phyloP scores from a whole-genome alignment of 2,329 filamentous ascomycete genomes.

The Fusarium longipes region DNA sequence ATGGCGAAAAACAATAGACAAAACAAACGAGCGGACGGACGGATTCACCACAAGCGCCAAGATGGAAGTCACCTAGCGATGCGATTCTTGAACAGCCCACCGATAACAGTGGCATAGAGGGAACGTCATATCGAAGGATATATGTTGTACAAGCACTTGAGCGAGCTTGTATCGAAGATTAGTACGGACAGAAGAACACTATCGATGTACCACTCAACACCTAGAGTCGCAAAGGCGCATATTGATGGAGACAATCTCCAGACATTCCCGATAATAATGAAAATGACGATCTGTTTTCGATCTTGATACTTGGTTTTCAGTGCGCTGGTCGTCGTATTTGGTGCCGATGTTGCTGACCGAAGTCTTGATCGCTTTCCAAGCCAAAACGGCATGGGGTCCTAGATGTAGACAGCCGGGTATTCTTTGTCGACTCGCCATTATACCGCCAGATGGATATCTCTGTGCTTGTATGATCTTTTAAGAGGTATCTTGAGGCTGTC shows the following conservation, averaged over 20 bases:
- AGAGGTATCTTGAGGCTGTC: neutral
- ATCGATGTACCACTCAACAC: neutral
- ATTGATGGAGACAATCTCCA: neutral
- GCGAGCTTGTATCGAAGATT: neutral
- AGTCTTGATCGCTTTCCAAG: neutral
- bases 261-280: conserved; percentile 23
- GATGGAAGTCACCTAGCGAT: neutral
- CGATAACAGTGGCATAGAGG: neutral
- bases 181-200: neutral
- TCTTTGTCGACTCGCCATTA: no score
- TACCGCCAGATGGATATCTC: neutral
- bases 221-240: conserved; percentile 1
- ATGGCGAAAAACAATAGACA: neutral
- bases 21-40: conserved; percentile 4
- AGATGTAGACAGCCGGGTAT: neutral
- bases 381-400: neutral
- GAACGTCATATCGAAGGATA: neutral
- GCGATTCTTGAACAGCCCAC: conserved; percentile 5
- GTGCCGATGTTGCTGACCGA: neutral
- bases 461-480: neutral
- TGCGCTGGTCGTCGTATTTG: neutral
- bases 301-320: neutral
- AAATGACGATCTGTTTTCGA: conserved; percentile 12
- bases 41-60: neutral
- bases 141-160: neutral